Evolutionary conservation across 179 eudicot genomes (phyloP), one percentile per base, ranked within the genome.

Genomic region (Heliamphora pulchella): DNA sequence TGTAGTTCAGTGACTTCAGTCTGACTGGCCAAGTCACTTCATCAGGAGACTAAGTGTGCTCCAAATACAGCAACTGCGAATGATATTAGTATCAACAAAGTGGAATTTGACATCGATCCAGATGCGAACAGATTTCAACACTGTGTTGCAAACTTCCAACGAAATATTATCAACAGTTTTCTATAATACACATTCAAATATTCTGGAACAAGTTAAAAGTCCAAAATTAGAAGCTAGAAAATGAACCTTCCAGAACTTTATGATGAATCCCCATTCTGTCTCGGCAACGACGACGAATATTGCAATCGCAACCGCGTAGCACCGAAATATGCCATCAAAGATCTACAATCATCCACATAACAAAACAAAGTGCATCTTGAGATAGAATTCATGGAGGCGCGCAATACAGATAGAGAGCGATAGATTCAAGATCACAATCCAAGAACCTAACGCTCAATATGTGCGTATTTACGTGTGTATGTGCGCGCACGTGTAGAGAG

Each of bases 221-320:
- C 31, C 31, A 17, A 58, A 17, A 18, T 13, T 14, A 55, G n/a
- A 39, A 48, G 43, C 8, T n/a, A 10, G 47, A 76, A 41, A 64
- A 9, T 41, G 8, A 51, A 94, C 98, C 98, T 91, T 89, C 86
- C 85, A 92, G 81, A 91, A 93, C 84, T 82, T 87, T 85, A 88
- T 80, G 47, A 93, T 74, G 79, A 90, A 80, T 72, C 80, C 87
- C 98, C 97, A 93, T 83, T 94, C 98, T 0, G 97, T 94, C 89
- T 94, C 98, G 4, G 92, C 92, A 76, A 94, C 85, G 15, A 87
- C 89, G 79, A 89, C 91, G 76, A 91, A 70, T 0, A 93, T 18
- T 11, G 93, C 96, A 39, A 93, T 78, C 22, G 39, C 85, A 47
- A 93, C 92, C 44, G 97, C 94, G 76, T 88, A 93, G 80, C 96